Evolutionary conservation across 352 stramenopile species (phyloP), one percentile per base, ranked within the genome.

Genomic region (Phytophthora pini): DNA sequence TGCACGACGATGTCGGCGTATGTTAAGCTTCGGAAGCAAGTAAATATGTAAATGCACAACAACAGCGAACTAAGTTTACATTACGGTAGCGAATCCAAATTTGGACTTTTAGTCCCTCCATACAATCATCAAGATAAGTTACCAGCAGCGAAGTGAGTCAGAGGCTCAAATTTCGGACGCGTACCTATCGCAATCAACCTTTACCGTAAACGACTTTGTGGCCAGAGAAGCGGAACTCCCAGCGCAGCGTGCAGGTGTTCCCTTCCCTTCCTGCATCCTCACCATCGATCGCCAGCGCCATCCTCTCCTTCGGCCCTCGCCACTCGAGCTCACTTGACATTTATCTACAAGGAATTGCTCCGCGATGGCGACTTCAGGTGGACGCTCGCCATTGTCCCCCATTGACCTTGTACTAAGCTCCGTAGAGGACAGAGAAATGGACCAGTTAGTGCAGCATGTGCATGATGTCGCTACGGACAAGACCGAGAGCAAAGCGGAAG

Each of bases 401-500:
- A 61, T 34, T 2, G 63, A 66, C 32, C 44, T 66, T 3, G 22
- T 56, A 5, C 8, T 52, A 7, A 52, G 45, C 45, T 38, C 61
- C 27, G 13, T 51, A 5, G 27, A 48, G 11, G 52, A 46, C 54
- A n/a, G 17, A 9, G 38, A 57, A 27, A 38, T 70, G 56, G 32
- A 54, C 48, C 29, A 60, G n/a, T 24, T 70, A 17, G 2, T 61
- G 8, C 62, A 65, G 31, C 53, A 56, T 3, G 45, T 52, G 17
- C 10, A 13, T 22, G 12, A 13, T 22, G 12, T 13, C 29, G 22
- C 47, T 22, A 13, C 45, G 13, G 48, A n/a, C 27, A 44, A 56
- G 34, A 13, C 15, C 1, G 65, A 72, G 65, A 72, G 38, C 40
- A 72, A 72, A 11, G 51, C 52, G 0, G 65, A 68, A 2, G 45